Evolutionary conservation across 2,329 filamentous ascomycete genomes (phyloP), one percentile per base, ranked within the genome.

Genomic region (Calonectria fujianensis): DNA sequence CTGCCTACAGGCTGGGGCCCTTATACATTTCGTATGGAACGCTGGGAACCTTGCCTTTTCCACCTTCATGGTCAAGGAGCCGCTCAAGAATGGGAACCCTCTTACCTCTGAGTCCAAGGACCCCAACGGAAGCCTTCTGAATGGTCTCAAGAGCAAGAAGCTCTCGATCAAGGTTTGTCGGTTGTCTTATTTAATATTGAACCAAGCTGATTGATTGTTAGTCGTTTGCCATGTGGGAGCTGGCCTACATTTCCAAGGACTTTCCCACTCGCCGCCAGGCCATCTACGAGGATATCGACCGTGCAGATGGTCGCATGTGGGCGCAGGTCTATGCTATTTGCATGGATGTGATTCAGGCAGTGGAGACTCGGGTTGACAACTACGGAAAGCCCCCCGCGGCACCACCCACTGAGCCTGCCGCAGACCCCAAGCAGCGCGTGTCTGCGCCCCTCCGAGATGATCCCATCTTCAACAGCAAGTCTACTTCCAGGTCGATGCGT

Each of bases 161-260:
- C 89, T 95, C 11, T 89, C 94, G 13, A 92, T 95, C 74, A 93
- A 91, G 85, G 93, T 94, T 85, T 80, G 88, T 83, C 41, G 9
- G 0, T 31, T 6, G 10, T 45, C 14, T 3, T 14, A 14, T 27
- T 41, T 10, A n/a, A 29, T 5, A n/a, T 13, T 41, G 7, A 50
- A 13, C 27, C 13, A 50, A 66, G 31, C 79, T 82, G 70, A 85
- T 76, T 74, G 64, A 7, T 51, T n/a, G 29, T 1, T 74, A 94
- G 90, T 90, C 92, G 0, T 98, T 97, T 83, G 96, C 96, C 20
- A 94, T 98, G 84, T 98, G 96, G 96, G 96, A 98, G 82, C 88
- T 98, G 35, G 92, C 92, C 37, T 89, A 95, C 71, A 98, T 98
- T 79, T 93, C 94, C 48, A 91, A 94, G 72, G 90, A 92, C 69